A percentile compares a stretch with the other conserved stretches of the same genome.
phyloP scores from a whole-genome alignment of 805 yeast genomes.

The Myxozyma sirexii region DNA sequence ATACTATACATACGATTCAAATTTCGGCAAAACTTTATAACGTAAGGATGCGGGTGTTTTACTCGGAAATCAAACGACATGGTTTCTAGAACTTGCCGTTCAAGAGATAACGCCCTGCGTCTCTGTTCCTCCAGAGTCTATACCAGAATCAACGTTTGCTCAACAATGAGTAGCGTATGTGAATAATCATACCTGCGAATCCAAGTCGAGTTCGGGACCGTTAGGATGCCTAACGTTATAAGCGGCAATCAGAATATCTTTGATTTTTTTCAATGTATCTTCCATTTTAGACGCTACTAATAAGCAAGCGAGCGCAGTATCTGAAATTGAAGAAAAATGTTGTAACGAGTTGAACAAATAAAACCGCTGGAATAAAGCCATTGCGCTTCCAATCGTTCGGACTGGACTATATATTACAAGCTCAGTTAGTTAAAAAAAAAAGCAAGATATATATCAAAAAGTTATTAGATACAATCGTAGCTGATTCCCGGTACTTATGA shows the following conservation, averaged over 20 bases:
- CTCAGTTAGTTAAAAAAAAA: background rate
- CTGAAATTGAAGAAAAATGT: constrained; percentile 37
- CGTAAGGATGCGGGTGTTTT: constrained; percentile 63
- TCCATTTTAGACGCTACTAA: constrained; percentile 74
- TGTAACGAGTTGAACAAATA: constrained; percentile 32
- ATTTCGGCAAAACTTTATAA: constrained; percentile 61
- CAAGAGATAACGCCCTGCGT: constrained; percentile 59
- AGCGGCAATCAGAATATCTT: constrained; percentile 59
- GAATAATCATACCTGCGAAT: constrained; percentile 23
- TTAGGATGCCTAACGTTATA: constrained; percentile 45
- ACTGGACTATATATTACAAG: constrained; percentile 26
- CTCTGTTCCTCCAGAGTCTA: constrained; percentile 41
- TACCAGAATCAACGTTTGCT: too few relatives aligned
- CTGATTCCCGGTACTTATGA: constrained; percentile 15
- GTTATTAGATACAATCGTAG: constrained; percentile 26
- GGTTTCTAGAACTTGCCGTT: constrained; percentile 68
- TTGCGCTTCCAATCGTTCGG: constrained; percentile 36
- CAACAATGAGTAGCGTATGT: too few relatives aligned
- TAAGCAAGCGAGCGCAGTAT: constrained; percentile 68
- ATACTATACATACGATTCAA: constrained; percentile 16
- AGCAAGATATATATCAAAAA: background rate
- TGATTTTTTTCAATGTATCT: constrained; percentile 74
- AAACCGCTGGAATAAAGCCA: constrained; percentile 35
- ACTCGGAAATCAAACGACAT: constrained; percentile 75
- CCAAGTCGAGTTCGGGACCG: constrained; percentile 26